Evolutionary conservation across 2,329 filamentous ascomycete species (phyloP).

Genomic region (Xylariales sp.): DNA sequence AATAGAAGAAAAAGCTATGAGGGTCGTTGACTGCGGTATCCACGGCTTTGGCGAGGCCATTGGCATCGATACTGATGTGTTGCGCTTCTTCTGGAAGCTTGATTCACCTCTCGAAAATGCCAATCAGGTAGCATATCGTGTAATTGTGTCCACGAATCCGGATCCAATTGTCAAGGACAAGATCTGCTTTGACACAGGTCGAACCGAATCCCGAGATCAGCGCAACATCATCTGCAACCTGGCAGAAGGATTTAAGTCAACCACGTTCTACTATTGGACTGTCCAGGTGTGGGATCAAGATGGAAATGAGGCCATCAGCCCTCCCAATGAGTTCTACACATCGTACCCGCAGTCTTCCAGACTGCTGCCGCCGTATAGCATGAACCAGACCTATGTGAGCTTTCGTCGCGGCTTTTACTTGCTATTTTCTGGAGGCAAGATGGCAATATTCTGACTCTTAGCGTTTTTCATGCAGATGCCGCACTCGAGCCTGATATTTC

Average conservation of each 20-base stretch:
- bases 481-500: conserved; percentile 34
- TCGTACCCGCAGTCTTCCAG: conserved; percentile 29
- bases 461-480: conserved; percentile 25
- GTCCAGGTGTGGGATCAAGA: conserved; percentile 31
- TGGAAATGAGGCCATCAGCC: conserved; percentile 18
- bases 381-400: conserved; percentile 33
- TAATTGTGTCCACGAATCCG: conserved; percentile 4
- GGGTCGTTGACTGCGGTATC: conserved; percentile 28
- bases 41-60: conserved; percentile 32
- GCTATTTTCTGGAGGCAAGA: no score
- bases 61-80: conserved; percentile 31
- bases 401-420: background rate
- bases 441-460: background rate
- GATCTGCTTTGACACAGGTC: background rate
- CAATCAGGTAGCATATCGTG: conserved; percentile 24
- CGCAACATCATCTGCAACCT: background rate
- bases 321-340: conserved; percentile 30
- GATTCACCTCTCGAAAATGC: conserved; percentile 22
- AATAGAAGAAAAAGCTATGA: conserved; percentile 17
- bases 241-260: conserved; percentile 28
- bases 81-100: conserved; percentile 30
- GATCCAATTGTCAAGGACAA: background rate
- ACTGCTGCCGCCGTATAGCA: conserved; percentile 32
- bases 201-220: background rate
- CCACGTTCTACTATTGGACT: conserved; percentile 29